Evolutionary conservation across 371 early-diverging fungal genomes (phyloP), one percentile per base, ranked within the genome.

Genomic region (Zopfochytrium polystomum): DNA sequence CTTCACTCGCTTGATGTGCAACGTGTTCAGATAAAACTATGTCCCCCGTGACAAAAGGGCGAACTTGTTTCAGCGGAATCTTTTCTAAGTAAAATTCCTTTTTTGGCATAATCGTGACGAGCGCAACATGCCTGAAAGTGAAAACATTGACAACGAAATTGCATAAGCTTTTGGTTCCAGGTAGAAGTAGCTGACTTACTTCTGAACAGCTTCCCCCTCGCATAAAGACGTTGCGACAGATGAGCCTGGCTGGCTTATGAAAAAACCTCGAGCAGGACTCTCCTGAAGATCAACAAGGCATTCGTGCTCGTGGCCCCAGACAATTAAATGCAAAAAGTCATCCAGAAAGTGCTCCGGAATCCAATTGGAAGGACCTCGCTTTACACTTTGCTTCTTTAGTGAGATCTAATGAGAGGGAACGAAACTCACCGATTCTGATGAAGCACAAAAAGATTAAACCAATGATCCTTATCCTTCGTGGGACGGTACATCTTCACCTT

Each of bases 291-390:
- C 87, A 27, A 95, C 88, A 31, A 81, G 71, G 60, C 96, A 97
- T 65, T 98, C 94, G 78, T 99, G 99, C 76, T 99, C 99, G 75
- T 99, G 99, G 2, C 99, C 99, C 95, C 97, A 99, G 0, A 99
- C 60, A 3, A 99, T 85, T 22, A 99, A 68, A 68, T 99, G 83
- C 55, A 99, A 70, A 66, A 90, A 92, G 18, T 77, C 75, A 45
- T 88, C 87, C 13, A 99, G 63, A 63, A 91, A 91, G 7, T 83
- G 78, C 71, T 92, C 94, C 0, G 98, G 98, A 23, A 99, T 88
- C 73, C 93, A 92, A 63, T 85, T 87, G 43, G 87, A 92, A 3
- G 85, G 80, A 0, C 90, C 89, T 63, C 92, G 93, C 43, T 84
- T 75, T 0, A 85, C 87, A 46, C 95, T 85, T 50, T 2, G 20